These are phyloP conservation scores for Corynascus novoguineensis DNA, from an alignment of 495 filamentous ascomycete species.

Conservation along the genomic window DNA sequence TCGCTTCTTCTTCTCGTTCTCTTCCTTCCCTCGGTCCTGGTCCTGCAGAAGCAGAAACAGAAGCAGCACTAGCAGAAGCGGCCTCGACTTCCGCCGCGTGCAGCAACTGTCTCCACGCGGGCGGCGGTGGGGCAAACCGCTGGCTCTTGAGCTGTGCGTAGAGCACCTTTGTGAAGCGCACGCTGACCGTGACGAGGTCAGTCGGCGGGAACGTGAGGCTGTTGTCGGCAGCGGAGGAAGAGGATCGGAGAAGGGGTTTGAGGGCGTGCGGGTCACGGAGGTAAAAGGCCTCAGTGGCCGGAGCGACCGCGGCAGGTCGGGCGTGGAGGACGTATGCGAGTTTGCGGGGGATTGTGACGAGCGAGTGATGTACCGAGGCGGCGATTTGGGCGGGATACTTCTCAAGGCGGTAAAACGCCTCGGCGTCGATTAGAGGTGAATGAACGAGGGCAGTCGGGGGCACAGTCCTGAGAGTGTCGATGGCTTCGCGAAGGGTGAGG, in stretches of 20 bases:
- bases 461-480: slow-evolving; percentile 48
- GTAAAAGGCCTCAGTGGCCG: slow-evolving; percentile 88
- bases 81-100: slow-evolving; percentile 15
- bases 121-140: slow-evolving; percentile 60
- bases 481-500: slow-evolving; percentile 56
- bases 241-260: slow-evolving; percentile 55
- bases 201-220: slow-evolving; percentile 58
- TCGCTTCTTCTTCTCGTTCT: slow-evolving; percentile 9
- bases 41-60: neutral
- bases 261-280: slow-evolving; percentile 78
- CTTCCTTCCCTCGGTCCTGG: slow-evolving; percentile 19
- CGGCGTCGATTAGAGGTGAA: slow-evolving; percentile 68
- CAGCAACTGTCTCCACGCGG: slow-evolving; percentile 50
- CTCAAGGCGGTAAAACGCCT: slow-evolving; percentile 80
- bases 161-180: slow-evolving; percentile 78
- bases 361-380: slow-evolving; percentile 64
- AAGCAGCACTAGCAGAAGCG: neutral
- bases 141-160: slow-evolving; percentile 92
- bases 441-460: slow-evolving; percentile 53
- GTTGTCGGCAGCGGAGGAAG: neutral
- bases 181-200: slow-evolving; percentile 72
- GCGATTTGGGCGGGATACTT: slow-evolving; percentile 73
- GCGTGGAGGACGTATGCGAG: slow-evolving; percentile 74
- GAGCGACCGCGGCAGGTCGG: slow-evolving; percentile 66
- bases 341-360: slow-evolving; percentile 70